A percentile compares a stretch with the other conserved stretches of the same genome.
Conservation (phyloP, 2,329 filamentous ascomycete genomes). For the Claviceps sp. region DNA sequence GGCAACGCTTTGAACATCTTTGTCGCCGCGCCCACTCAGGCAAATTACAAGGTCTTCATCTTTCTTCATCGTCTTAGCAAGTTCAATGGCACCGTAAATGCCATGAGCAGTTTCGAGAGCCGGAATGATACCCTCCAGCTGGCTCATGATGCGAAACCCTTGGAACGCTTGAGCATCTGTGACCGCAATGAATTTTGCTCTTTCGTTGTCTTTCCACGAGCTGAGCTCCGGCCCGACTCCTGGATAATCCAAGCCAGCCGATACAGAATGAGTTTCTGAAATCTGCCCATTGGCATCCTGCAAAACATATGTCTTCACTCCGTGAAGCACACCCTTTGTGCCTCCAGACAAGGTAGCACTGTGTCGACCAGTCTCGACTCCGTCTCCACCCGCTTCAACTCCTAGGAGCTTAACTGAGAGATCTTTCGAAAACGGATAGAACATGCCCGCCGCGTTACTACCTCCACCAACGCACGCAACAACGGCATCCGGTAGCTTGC, state of each 20-base stretch:
- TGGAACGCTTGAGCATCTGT: constrained; percentile 84
- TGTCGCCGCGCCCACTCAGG: constrained; percentile 84
- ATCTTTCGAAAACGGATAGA: constrained; percentile 88
- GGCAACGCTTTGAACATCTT: constrained; percentile 96
- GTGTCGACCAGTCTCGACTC: constrained; percentile 72
- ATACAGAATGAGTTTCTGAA: constrained; percentile 87
- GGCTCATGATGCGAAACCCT: constrained; percentile 71
- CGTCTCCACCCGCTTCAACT: constrained; percentile 91
- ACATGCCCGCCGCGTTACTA: constrained; percentile 94
- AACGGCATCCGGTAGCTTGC: constrained; percentile 87
- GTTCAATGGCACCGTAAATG: constrained; percentile 73
- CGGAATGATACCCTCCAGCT: constrained; percentile 93
- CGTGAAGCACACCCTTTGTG: constrained; percentile 84
- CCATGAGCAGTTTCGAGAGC: constrained; percentile 90
- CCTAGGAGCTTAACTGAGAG: constrained; percentile 75
- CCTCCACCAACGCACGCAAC: constrained; percentile 95
- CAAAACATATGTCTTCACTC: constrained; percentile 88
- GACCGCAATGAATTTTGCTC: constrained; percentile 79
- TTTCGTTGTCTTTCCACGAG: constrained; percentile 79
- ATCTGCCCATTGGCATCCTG: constrained; percentile 92
- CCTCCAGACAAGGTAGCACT: constrained; percentile 79
- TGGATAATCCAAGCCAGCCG: constrained; percentile 91
- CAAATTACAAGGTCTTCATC: constrained; percentile 88
- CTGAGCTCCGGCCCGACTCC: constrained; percentile 89
- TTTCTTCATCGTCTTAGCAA: constrained; percentile 86